Base-by-base conservation (phyloP, 495 filamentous ascomycete species). In the Pyrenopolyporus hunteri region DNA sequence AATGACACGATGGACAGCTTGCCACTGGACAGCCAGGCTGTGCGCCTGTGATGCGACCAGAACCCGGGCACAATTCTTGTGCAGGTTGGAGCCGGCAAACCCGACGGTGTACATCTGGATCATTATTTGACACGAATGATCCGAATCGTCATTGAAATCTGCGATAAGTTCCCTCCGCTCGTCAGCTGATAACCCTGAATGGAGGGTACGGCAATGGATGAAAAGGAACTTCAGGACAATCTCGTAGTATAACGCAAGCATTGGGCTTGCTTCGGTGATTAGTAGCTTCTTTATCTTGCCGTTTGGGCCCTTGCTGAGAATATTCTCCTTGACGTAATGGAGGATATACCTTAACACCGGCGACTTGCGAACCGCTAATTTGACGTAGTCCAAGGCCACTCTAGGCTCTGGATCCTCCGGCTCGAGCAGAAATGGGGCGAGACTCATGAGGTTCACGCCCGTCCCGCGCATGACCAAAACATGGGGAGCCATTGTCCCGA, bases 51-150 rank as follows among this genome's bases (percentile, higher is more conserved):
- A 54, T 4, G 65, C 58, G 8, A 70, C 62, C 2, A 70, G 8
- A 4, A 68, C 68, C 13, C 48, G 57, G 1, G 57, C 46, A 17
- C 68, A 70, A 19, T 20, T 65, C 13, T 58, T 68, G 42, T 70
- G 68, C 20, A 70, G 53, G 31, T 70, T 70, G 0, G 61, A 63
- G 2, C 68, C 68, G 0, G 68, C 68, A 13, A 70, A 70, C 0
- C 68, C 65, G 31, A 70, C 68, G 1, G 45, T 58, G 29, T 68
- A 68, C 37, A 68, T 55, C 46, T 70, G 68, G 4, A 70, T 68
- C 17, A 70, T 5, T 0, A 70, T 39, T 11, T 70, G 68, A 39
- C 68, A 70, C 1, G 65, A 66, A 4, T 58, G 11, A 11, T 66
- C 31, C 0, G 13, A 3, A 6, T 56, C 59, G 8, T 44, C 39